phyloP scores from a whole-genome alignment of 2,329 filamentous ascomycete genomes.

The Thermoascus crustaceus region DNA sequence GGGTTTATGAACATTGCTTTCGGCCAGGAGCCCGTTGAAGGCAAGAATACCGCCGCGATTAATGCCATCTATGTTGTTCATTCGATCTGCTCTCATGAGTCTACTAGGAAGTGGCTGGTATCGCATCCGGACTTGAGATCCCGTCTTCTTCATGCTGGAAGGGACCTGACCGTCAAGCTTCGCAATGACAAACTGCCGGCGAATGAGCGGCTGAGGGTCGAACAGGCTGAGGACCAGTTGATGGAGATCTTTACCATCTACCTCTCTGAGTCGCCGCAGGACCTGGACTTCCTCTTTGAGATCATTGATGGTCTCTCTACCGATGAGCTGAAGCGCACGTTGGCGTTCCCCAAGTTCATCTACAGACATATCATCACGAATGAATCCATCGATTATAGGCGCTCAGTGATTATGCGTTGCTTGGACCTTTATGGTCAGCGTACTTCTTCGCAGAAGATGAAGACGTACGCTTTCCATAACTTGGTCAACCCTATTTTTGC shows the following conservation, averaged over 20 bases:
- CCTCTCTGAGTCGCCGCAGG: constrained; percentile 63
- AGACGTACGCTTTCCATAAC: constrained; percentile 85
- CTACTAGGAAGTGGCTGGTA: constrained; percentile 59
- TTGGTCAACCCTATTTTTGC: constrained; percentile 93
- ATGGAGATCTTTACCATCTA: constrained; percentile 79
- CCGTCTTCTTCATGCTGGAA: constrained; percentile 56
- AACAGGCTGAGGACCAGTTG: constrained; percentile 81
- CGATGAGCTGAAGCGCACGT: constrained; percentile 70
- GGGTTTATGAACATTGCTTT: constrained; percentile 58
- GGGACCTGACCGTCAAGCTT: constrained; percentile 68
- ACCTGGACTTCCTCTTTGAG: constrained; percentile 75
- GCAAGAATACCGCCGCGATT: constrained; percentile 68
- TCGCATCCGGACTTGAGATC: constrained; percentile 50
- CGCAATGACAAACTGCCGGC: constrained; percentile 61
- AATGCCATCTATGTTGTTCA: constrained; percentile 83
- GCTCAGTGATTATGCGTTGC: constrained; percentile 70
- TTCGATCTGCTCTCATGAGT: constrained; percentile 61
- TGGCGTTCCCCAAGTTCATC: constrained; percentile 71
- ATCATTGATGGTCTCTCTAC: constrained; percentile 76
- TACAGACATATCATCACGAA: constrained; percentile 77
- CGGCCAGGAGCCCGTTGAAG: constrained; percentile 56
- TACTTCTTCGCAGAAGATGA: constrained; percentile 74
- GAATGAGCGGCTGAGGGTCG: constrained; percentile 69
- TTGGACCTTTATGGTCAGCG: constrained; percentile 79
- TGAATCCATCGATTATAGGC: constrained; percentile 79